Conservation (phyloP, 1,284 basidiomycete species). For the Heterobasidion parviporum region DNA sequence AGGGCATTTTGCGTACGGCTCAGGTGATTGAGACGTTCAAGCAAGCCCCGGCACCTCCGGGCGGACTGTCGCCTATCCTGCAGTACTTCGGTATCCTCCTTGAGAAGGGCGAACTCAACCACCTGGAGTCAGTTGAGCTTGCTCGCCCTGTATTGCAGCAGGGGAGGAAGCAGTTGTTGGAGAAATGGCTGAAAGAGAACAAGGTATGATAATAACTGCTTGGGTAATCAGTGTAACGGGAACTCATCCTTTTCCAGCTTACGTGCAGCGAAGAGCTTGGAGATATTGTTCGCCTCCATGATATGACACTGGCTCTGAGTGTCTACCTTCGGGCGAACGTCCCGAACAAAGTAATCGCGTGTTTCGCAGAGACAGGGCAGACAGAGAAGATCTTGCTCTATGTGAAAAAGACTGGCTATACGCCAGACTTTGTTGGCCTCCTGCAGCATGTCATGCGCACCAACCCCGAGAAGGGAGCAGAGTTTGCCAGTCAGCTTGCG, state of each 20-base stretch:
- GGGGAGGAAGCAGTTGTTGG: constrained; percentile 93
- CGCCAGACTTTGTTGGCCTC: constrained; percentile 91
- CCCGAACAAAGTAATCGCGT: constrained; percentile 98
- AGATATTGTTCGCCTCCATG: constrained; percentile 91
- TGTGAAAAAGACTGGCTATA: constrained; percentile 95
- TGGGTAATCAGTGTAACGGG: background rate
- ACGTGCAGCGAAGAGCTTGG: constrained; percentile 99
- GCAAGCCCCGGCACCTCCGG: constrained; percentile 83
- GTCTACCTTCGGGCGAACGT: constrained; percentile 98
- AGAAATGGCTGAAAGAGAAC: constrained; percentile 99
- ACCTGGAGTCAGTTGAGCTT: constrained; percentile 92
- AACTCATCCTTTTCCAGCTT: constrained; percentile 45
- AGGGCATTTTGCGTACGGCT: constrained; percentile 93
- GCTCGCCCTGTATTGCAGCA: constrained; percentile 95
- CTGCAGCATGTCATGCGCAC: constrained; percentile 96
- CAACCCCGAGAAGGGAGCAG: constrained; percentile 96
- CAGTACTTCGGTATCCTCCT: constrained; percentile 98
- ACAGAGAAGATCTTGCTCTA: constrained; percentile 98
- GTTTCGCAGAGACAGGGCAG: constrained; percentile 98
- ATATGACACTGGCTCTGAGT: constrained; percentile 98
- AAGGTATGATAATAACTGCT: constrained; percentile 47
- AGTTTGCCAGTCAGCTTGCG: constrained; percentile 93
- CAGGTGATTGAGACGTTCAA: constrained; percentile 99
- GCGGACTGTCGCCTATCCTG: constrained; percentile 91
- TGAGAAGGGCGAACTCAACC: constrained; percentile 97